Evolutionary conservation across 2,329 filamentous ascomycete genomes (phyloP), one percentile per base, ranked within the genome.

Genomic region (Fusarium torreyae): DNA sequence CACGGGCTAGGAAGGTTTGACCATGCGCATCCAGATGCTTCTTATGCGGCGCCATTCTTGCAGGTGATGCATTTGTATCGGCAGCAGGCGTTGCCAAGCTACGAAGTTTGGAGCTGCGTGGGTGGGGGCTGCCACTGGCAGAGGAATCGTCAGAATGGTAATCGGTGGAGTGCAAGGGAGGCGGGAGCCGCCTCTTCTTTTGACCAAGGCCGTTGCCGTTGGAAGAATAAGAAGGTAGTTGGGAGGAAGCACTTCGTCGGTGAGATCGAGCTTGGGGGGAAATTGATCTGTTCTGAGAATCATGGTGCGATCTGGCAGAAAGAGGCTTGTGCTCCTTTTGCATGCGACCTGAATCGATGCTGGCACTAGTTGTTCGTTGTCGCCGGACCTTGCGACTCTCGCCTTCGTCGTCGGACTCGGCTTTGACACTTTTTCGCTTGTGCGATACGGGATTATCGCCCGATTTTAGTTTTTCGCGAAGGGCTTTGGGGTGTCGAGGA

Each of bases 21-120:
- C 96, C 96, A 77, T 97, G 97, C 56, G 94, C 92, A 80, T 98
- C 96, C 22, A 95, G 89, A 75, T 95, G 92, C 73, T 96, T 95
- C 78, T 95, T 97, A 77, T 93, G 92, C 3, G 89, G 88, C 1
- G 82, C 82, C 78, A 93, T 89, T 72, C 92, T 90, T 72, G 89
- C 87, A 60, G 92, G 86, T 50, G 93, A 89, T 71, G 90, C 85
- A 72, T 88, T 82, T 73, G 89, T 83, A 63, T 90, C 86, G 69
- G 87, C 85, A 13, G 84, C 82, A 9, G 88, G 86, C 2, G 87
- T 87, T 40, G 85, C 83, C 18, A 89, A 78, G 68, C 82, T 86
- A 46, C 87, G 86, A 53, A 88, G 74, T 66, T 88, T 88, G 43
- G 87, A 87, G 70, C 84, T 87, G 63, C 87, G 86, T 63, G 86